Evolutionary conservation across 78 protist genomes (phyloP), one percentile per base, ranked within the genome.

Genomic region (Mastigamoeba balamuthi): DNA sequence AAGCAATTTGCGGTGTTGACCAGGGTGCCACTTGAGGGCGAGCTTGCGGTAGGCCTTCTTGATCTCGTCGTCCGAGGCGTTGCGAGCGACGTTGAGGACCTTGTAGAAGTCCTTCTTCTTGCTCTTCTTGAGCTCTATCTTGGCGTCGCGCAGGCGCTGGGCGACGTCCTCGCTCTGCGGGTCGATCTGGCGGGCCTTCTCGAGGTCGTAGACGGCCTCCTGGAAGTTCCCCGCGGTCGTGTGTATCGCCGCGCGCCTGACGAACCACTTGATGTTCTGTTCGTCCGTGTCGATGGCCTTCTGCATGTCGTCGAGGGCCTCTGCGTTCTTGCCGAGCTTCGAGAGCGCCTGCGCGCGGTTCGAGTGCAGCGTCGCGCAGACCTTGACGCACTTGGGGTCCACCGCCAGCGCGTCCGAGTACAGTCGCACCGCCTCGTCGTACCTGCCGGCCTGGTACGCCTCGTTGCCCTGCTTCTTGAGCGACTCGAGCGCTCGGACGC

Each of bases 21-120:
- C 90, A n/a, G 90, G 90, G 58, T 85, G 90, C 72, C 80, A 85
- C 72, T 79, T 83, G 74, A 79, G 78, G 38, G 93, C 90, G 30
- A 85, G 48, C 87, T 82, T 85, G 44, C 80, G 70, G 64, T 78
- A 89, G 0, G 87, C 87, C 40, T 86, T 85, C 64, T 83, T 81
- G 68, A 89, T 89, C 29, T 85, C 89, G n/a, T 25, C 29, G 17
- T 81, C 85, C 17, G n/a, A 63, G 25, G 91, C 84, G 9, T 42
- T 75, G 44, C 81, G 74, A 2, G 64, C 17, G 8, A 89, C 79
- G 68, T 80, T 90, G 2, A 89, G 58, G 30, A 82, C 78, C 73
- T 85, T 81, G 80, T 89, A 89, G 69, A 75, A 84, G 43, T 89
- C 89, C 69, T 81, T 88, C 52, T 53, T 64, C n/a, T 42, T 25